Percentiles rank a stretch among this genome's conserved stretches.
phyloP scores from a whole-genome alignment of 2,329 filamentous ascomycete species.

The Juglanconis oblonga region DNA sequence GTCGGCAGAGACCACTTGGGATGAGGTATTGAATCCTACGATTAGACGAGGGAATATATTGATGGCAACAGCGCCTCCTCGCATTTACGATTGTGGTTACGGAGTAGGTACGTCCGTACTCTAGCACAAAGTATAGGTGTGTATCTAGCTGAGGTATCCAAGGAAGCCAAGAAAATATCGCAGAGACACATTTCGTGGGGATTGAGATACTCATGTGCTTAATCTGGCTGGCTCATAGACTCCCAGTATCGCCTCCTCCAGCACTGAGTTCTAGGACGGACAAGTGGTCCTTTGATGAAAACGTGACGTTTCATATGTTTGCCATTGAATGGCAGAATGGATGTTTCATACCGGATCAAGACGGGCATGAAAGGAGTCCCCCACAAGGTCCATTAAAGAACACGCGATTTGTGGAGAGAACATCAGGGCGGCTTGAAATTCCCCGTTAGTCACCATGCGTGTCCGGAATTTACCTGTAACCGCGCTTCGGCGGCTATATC shows the following conservation, averaged over 20 bases:
- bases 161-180: no score
- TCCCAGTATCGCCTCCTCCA: not conserved
- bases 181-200: no score
- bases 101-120: no score
- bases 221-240: no score
- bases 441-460: not conserved
- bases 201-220: no score
- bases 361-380: not conserved
- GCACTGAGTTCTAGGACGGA: not conserved
- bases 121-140: no score
- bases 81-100: no score
- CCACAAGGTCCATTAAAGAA: not conserved
- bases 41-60: no score
- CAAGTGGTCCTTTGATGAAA: not conserved
- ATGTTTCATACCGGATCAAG: constrained; percentile 7
- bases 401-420: constrained; percentile 4
- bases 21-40: no score
- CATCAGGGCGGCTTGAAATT: not conserved
- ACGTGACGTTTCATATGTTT: not conserved
- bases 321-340: constrained; percentile 8
- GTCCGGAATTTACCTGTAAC: constrained; percentile 8
- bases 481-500: constrained; percentile 7
- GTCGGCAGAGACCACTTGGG: no score
- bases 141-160: no score
- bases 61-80: no score